phyloP scores from a whole-genome alignment of 768 basidiomycete genomes.

The Amanita muscaria region DNA sequence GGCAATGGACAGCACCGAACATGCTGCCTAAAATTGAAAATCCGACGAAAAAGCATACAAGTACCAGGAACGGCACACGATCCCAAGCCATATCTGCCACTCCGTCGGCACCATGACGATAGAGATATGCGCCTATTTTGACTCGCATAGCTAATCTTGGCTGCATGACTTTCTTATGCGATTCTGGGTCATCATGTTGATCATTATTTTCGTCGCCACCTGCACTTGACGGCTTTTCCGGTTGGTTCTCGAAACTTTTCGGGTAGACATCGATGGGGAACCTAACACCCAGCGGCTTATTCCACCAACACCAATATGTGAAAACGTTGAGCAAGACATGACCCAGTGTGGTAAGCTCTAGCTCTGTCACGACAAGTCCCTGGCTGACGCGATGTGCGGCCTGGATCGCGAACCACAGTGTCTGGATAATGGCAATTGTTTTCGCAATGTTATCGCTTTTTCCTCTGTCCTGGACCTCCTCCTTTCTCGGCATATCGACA shows the following conservation, averaged over 20 bases:
- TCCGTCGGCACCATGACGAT: no score
- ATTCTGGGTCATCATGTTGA: no score
- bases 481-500: no score
- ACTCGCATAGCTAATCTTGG: neutral
- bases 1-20: slow-evolving; percentile 20
- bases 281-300: slow-evolving; percentile 24
- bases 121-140: neutral
- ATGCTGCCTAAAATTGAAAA: slow-evolving; percentile 6
- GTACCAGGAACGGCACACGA: neutral
- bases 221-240: no score
- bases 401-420: neutral
- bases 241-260: neutral
- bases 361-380: neutral
- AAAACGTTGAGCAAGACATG: neutral
- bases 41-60: neutral
- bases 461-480: neutral
- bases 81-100: neutral
- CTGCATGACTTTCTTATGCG: no score
- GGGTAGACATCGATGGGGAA: slow-evolving; percentile 10
- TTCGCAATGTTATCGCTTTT: neutral
- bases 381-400: neutral
- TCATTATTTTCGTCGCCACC: no score
- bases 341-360: neutral
- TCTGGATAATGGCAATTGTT: neutral
- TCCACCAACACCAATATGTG: slow-evolving; percentile 23